Evolutionary conservation across 2,329 filamentous ascomycete genomes (phyloP), one percentile per base, ranked within the genome.

Genomic region (Alternaria postmessia): DNA sequence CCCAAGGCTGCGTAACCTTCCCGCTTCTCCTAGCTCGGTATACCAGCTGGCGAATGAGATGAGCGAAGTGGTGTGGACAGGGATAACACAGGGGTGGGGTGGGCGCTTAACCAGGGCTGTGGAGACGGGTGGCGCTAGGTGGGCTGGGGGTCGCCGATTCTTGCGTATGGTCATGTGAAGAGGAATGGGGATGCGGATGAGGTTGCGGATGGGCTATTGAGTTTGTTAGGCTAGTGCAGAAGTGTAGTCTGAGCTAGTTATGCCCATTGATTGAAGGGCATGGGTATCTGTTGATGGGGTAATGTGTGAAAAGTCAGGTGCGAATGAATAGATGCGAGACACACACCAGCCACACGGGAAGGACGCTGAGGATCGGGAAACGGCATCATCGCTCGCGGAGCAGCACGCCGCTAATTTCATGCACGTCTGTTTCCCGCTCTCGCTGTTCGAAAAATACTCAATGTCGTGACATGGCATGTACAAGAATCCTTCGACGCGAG

Each of bases 1-100:
- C 63, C 64, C 67, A 68, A 67, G 58, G 54, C 53, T 64, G 58
- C 56, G 68, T 69, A 68, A 67, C 66, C 69, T 68, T 69, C 67
- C 71, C 71, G 66, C 65, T 53, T 32, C 48, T 48, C 38, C 47
- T 56, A 49, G 46, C 42, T 41, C 14, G 22, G 30, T 28, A 20
- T 47, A 36, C 18, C 46, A 49, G 32, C 7, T 43, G 56, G 48
- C 72, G 62, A 73, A 73, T 74, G 56, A 70, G n/a, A 34, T 5
- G 20, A 11, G 39, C 5, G 43, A 54, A 46, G 14, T 30, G 11
- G 24, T 14, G 39, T 6, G 47, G 47, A 42, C 36, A 52, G 51
- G 57, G 58, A 59, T 51, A 59, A 57, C 49, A 51, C 51, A 58
- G 57, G 63, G 66, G 51, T 64, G 46, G 43, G 36, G 46, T 44